Evolutionary conservation across 768 basidiomycete genomes (phyloP), one percentile per base, ranked within the genome.

Genomic region (Leccinum barrowsii): DNA sequence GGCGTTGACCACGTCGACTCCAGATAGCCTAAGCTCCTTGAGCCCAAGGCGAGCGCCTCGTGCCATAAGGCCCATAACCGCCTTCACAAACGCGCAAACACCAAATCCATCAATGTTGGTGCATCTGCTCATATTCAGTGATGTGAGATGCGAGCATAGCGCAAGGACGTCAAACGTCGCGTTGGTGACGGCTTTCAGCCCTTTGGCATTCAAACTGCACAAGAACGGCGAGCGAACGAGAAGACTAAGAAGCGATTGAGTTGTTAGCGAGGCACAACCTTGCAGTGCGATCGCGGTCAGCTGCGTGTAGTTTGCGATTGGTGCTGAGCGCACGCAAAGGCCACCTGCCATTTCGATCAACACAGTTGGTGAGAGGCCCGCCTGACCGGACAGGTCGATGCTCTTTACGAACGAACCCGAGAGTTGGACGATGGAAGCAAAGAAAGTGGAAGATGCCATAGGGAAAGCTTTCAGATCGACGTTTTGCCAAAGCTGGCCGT

Each of bases 401-500:
- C 24, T 24, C 60, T 74, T 78, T 52, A 88, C 76, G 72, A 92
- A 94, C 2, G 85, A 75, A 6, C 89, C 90, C 4, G 83, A 84
- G 15, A 70, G 63, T 24, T 77, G 65, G 40, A 83, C 74, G 28
- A 95, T 73, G 37, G 80, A 80, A 35, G 78, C 61, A 40, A 93
- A 67, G 52, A 85, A 73, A 22, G 73, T 68, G 49, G 77, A 65
- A 12, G 86, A 79, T 7, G 87, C 68, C 37, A 77, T 75, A 13
- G 89, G 83, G 68, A 90, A 89, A 1, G 84, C 72, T 19, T 71
- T 79, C 34, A 93, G 76, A 67, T 90, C 80, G 34, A 91, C 76
- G 56, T 80, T 68, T 47, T 74, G 66, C 94, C 94, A 95, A n/a
- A 95, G 78, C 66, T 93, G 90, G 13, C 93, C 93, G 69, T 96